Evolutionary conservation across 768 basidiomycete genomes (phyloP).

Genomic region (Hypholoma fasciculare): DNA sequence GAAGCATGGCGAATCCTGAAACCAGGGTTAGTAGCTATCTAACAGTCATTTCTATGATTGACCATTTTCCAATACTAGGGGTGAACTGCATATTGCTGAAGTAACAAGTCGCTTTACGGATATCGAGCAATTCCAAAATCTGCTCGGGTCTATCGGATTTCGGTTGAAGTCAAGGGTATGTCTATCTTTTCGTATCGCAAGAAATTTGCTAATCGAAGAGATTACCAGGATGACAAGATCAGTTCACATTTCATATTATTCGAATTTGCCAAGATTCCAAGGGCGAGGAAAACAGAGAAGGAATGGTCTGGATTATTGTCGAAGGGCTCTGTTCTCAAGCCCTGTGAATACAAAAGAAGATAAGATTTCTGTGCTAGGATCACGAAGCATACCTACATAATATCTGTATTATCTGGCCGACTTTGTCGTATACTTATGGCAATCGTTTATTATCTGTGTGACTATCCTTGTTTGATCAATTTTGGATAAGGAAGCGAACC

Average conservation of each 20-base stretch:
- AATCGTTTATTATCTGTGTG: background rate
- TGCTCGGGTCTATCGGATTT: constrained; percentile 75
- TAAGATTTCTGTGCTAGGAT: constrained; percentile 31
- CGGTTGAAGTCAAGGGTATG: constrained; percentile 65
- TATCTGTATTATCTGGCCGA: background rate
- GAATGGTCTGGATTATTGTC: constrained; percentile 60
- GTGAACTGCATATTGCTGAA: constrained; percentile 85
- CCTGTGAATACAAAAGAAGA: constrained; percentile 92
- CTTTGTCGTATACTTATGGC: background rate
- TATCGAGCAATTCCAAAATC: constrained; percentile 61
- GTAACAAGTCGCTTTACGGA: constrained; percentile 82
- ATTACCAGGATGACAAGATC: constrained; percentile 70
- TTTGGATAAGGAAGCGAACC: background rate
- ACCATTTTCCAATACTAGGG: constrained; percentile 34
- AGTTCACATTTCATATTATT: constrained; percentile 80
- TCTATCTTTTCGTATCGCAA: background rate
- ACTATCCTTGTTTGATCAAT: background rate
- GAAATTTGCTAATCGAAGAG: background rate
- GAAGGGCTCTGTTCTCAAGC: constrained; percentile 65
- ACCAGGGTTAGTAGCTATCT: constrained; percentile 64
- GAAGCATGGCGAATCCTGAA: constrained; percentile 90
- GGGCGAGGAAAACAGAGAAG: constrained; percentile 46
- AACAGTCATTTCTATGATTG: constrained; percentile 35
- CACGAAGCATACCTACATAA: background rate
- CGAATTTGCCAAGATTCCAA: constrained; percentile 68